Conservation (phyloP, 1,284 basidiomycete genomes). For the Lentinula novae-zelandiae region DNA sequence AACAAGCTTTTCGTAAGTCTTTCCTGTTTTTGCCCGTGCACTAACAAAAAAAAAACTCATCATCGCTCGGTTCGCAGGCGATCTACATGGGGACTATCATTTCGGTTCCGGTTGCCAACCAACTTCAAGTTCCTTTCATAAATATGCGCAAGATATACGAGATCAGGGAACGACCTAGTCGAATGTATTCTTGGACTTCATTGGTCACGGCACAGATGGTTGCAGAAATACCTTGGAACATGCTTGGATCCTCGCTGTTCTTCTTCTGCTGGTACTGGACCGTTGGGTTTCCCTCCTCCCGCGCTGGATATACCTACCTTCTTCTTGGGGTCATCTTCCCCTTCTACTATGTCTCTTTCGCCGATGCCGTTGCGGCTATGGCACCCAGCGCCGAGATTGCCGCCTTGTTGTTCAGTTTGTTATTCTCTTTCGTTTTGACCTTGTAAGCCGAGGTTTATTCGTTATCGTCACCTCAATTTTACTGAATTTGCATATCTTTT, state of each 20-base stretch:
- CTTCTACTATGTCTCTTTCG: slow-evolving; percentile 53
- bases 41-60: background rate
- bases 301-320: slow-evolving; percentile 56
- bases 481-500: slow-evolving; percentile 15
- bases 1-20: slow-evolving; percentile 72
- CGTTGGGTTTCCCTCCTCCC: slow-evolving; percentile 43
- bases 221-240: slow-evolving; percentile 65
- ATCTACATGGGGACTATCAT: slow-evolving; percentile 47
- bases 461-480: background rate
- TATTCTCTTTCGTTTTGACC: slow-evolving; percentile 67
- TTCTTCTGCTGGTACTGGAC: slow-evolving; percentile 55
- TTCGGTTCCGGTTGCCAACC: slow-evolving; percentile 41
- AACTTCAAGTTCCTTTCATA: slow-evolving; percentile 45
- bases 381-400: slow-evolving; percentile 64
- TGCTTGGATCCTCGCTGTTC: slow-evolving; percentile 53
- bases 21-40: background rate
- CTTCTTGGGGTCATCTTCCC: slow-evolving; percentile 46
- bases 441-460: slow-evolving; percentile 43
- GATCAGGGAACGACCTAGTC: slow-evolving; percentile 69
- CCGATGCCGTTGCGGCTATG: slow-evolving; percentile 64
- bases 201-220: slow-evolving; percentile 62
- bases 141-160: slow-evolving; percentile 59
- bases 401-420: slow-evolving; percentile 58
- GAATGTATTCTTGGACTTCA: slow-evolving; percentile 84
- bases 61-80: slow-evolving; percentile 20